Conservation (phyloP, 345 rosid genomes). For the Eucalyptus leucophloia region DNA sequence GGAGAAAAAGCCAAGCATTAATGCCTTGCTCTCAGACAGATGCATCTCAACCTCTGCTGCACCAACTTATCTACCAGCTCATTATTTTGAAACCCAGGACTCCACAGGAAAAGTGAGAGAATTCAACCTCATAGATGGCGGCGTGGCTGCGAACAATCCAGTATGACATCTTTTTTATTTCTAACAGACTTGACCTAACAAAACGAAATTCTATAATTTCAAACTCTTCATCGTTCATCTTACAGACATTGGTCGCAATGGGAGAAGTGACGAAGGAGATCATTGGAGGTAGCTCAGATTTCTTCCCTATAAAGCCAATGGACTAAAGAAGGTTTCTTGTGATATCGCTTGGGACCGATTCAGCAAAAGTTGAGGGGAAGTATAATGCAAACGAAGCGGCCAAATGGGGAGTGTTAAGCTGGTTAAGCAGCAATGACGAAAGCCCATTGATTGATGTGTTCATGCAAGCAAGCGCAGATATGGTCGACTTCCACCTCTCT, state of each 20-base stretch:
- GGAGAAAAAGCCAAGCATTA: neutral
- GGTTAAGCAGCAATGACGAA: constrained; percentile 9
- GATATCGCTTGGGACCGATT: constrained; percentile 27
- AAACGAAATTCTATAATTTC: neutral
- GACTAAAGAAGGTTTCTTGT: constrained; percentile 19
- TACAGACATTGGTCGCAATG: constrained; percentile 35
- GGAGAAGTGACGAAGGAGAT: constrained; percentile 40
- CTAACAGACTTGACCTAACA: neutral
- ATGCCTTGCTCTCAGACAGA: constrained; percentile 4
- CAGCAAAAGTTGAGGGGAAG: constrained; percentile 9
- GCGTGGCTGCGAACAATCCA: constrained; percentile 29
- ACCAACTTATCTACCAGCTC: constrained; percentile 18
- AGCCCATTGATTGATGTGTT: constrained; percentile 24
- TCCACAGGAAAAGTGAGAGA: neutral
- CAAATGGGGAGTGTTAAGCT: constrained; percentile 28
- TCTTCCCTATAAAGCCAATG: constrained; percentile 10
- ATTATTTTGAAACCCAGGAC: constrained; percentile 3
- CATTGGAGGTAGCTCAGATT: neutral
- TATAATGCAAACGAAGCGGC: constrained; percentile 17
- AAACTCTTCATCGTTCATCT: neutral
- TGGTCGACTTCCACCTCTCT: constrained; percentile 36
- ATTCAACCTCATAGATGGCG: constrained; percentile 22
- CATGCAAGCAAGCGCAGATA: constrained; percentile 27
- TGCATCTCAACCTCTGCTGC: constrained; percentile 12
- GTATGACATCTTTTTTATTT: neutral